A percentile compares a stretch with the other conserved stretches of the same genome.
Conservation (phyloP, 345 rosid genomes). For the Eutrema japonicum region DNA sequence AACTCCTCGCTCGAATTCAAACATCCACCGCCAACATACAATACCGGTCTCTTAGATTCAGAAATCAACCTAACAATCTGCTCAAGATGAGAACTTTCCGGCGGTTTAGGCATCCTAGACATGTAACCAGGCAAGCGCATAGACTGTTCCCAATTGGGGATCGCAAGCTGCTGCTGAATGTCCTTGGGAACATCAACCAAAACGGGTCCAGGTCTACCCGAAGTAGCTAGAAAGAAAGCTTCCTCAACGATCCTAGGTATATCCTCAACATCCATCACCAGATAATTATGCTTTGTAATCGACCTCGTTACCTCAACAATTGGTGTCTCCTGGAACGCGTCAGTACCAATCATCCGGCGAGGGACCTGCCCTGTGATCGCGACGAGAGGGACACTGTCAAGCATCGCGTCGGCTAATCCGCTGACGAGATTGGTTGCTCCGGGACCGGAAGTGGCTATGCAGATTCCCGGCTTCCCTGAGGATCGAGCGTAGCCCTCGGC, state of each 20-base stretch:
- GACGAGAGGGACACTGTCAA: conserved; percentile 88
- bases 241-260: conserved; percentile 81
- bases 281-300: conserved; percentile 89
- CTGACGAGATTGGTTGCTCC: conserved; percentile 92
- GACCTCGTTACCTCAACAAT: conserved; percentile 92
- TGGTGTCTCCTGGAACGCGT: conserved; percentile 94
- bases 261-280: conserved; percentile 86
- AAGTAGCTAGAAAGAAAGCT: conserved; percentile 84
- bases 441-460: conserved; percentile 96
- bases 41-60: conserved; percentile 81
- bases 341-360: conserved; percentile 90
- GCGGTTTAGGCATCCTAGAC: conserved; percentile 79
- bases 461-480: conserved; percentile 83
- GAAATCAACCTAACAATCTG: conserved; percentile 82
- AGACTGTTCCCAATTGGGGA: conserved; percentile 73
- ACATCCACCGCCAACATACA: conserved; percentile 99
- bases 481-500: conserved; percentile 96
- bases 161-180: conserved; percentile 84
- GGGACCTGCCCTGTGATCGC: conserved; percentile 96
- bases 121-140: conserved; percentile 71
- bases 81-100: conserved; percentile 58
- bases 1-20: conserved; percentile 87
- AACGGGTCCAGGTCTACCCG: conserved; percentile 94
- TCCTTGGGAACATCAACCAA: conserved; percentile 93
- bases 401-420: conserved; percentile 86